Base-by-base conservation (phyloP, 495 filamentous ascomycete genomes). In the Tirmania nivea region DNA sequence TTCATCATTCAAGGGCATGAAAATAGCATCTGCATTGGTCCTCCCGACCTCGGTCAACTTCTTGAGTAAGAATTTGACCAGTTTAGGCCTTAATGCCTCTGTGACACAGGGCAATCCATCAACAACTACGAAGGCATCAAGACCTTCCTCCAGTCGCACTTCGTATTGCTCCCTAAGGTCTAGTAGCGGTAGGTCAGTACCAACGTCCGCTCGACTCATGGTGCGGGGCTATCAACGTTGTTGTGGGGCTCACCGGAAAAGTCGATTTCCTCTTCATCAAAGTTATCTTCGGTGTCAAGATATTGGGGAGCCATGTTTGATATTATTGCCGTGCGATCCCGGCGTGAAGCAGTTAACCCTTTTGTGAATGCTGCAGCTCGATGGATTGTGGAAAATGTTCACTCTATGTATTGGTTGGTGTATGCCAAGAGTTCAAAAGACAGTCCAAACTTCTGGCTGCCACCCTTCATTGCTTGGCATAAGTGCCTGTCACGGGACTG, bases 101-200 rank as follows among this genome's bases (percentile, higher is more conserved):
- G 74, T 74, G 49, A 97, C 90, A 50, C 79, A 69, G 54, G 90
- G 90, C 35, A 95, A 77, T 57, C 90, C 90, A 69, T 97, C 90
- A 66, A 94, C 75, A 51, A 95, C 86, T 54, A 97, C 79, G 61
- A 97, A 97, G 57, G 84, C 80, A 65, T 97, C 90, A 62, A 94
- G 78, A 52, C 90, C 89, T 67, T 94, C 84, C 66, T 97, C 89
- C 51, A 94, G 74, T 61, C 88, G 86, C 42, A 95, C 90, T 67
- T 96, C 87, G 63, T 84, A 94, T 68, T 92, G 83, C 64, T 85
- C 86, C 63, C 78, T 74, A 56, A 97, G 75, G 70, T 97, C 90
- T 81, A 59, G 51, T 35, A 57, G 35, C 20, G 35, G 56, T 12
- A 19, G 48, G 19, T 9, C 20, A 39, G 10, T 50, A 31, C n/a